phyloP scores from a whole-genome alignment of 148 eudicot species.

The Agrostemma githago region DNA sequence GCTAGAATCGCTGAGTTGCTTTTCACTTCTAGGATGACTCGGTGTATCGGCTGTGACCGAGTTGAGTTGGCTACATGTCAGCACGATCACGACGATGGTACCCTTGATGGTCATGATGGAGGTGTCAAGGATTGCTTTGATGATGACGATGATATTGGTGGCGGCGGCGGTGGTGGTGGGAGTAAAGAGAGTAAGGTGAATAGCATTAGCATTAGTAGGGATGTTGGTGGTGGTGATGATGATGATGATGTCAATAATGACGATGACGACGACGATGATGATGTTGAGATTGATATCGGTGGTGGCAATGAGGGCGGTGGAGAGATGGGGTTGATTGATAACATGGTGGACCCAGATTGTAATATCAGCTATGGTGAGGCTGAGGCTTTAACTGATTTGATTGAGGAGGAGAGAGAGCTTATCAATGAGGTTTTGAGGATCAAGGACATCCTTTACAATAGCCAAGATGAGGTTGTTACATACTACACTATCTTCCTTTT shows the following conservation, averaged over 20 bases:
- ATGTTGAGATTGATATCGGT: conserved; percentile 27
- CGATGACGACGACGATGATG: conserved; percentile 25
- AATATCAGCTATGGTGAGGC: conserved; percentile 68
- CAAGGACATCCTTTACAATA: conserved; percentile 54
- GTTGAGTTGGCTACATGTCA: conserved; percentile 50
- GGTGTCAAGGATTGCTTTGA: neutral
- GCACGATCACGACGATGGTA: conserved; percentile 38
- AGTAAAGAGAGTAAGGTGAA: conserved; percentile 67
- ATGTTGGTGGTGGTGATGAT: conserved; percentile 31
- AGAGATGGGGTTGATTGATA: conserved; percentile 35
- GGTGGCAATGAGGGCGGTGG: conserved; percentile 21
- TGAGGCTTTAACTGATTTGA: conserved; percentile 79
- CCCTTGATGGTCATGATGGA: neutral
- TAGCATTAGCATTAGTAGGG: conserved; percentile 32
- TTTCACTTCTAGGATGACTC: conserved; percentile 47
- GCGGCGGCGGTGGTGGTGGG: conserved; percentile 31
- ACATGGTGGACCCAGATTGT: conserved; percentile 27
- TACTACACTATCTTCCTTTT: neutral
- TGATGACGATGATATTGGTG: conserved; percentile 21
- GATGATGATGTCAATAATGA: conserved; percentile 27
- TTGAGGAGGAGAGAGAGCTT: conserved; percentile 59
- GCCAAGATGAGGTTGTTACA: conserved; percentile 56
- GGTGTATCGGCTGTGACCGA: conserved; percentile 58
- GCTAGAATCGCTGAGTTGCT: conserved; percentile 64
- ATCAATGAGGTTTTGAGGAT: conserved; percentile 75